Evolutionary conservation across 2,329 filamentous ascomycete genomes (phyloP).

Genomic region (Xenoacremonium recifei): DNA sequence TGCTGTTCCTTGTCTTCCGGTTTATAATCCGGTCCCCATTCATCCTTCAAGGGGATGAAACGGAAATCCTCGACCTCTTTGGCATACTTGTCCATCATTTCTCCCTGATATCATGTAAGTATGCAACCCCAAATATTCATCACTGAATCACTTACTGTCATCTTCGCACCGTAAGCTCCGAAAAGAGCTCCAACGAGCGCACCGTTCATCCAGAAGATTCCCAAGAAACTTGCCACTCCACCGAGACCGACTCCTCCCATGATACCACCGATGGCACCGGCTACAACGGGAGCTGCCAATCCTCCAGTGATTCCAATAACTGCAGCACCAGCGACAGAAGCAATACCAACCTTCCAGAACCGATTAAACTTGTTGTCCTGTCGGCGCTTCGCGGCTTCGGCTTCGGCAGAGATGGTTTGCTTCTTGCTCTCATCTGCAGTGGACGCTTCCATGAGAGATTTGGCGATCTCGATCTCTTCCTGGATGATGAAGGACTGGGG

Average conservation of each 20-base stretch:
- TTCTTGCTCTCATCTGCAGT: conserved; percentile 39
- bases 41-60: conserved; percentile 70
- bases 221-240: conserved; percentile 81
- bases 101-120: conserved; percentile 47
- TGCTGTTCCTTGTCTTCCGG: conserved; percentile 18
- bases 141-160: conserved; percentile 47
- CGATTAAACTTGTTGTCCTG: conserved; percentile 69
- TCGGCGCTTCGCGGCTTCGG: conserved; percentile 70
- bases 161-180: conserved; percentile 81
- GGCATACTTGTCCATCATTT: conserved; percentile 86
- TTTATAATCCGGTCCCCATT: conserved; percentile 33
- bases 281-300: conserved; percentile 83
- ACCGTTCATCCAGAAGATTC: conserved; percentile 81
- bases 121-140: no score
- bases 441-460: conserved; percentile 67
- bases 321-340: conserved; percentile 82
- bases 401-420: conserved; percentile 66
- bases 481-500: conserved; percentile 59
- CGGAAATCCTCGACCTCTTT: conserved; percentile 78
- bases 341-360: conserved; percentile 89
- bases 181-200: conserved; percentile 85
- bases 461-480: conserved; percentile 75
- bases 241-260: conserved; percentile 85
- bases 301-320: conserved; percentile 91
- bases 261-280: conserved; percentile 78